These are phyloP conservation scores for Verticillium nonalfalfae DNA, from an alignment of 2,329 filamentous ascomycete genomes.

Conservation along the genomic window DNA sequence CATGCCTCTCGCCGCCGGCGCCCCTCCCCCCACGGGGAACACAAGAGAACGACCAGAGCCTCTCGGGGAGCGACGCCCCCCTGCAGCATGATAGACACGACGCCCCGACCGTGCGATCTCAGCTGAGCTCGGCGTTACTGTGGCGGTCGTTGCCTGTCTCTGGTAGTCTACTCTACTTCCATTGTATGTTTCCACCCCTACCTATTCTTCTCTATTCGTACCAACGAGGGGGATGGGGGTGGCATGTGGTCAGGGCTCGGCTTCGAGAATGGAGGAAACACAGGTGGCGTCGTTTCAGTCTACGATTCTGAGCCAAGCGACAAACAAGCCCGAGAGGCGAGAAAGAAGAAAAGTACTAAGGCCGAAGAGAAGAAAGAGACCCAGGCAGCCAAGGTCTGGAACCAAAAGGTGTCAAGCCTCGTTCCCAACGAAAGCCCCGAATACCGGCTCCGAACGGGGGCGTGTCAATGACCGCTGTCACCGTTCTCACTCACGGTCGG, in stretches of 20 bases:
- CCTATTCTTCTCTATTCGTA: neutral
- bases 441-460: neutral
- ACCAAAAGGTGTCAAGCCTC: neutral
- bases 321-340: too few relatives aligned
- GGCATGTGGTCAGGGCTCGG: neutral
- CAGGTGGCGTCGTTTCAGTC: neutral
- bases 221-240: neutral
- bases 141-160: neutral
- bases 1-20: neutral
- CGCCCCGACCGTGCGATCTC: neutral
- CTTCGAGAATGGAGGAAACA: neutral
- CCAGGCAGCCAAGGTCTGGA: neutral
- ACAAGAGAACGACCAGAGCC: neutral
- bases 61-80: neutral
- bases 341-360: neutral
- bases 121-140: neutral
- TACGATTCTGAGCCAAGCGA: neutral
- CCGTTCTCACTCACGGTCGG: neutral
- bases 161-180: neutral
- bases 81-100: neutral
- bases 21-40: neutral
- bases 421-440: neutral
- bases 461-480: neutral
- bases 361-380: neutral
- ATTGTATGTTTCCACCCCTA: neutral